These are phyloP conservation scores for Cryptococcus hybrid DNA, from an alignment of 1,284 basidiomycete genomes.

Conservation along the genomic window DNA sequence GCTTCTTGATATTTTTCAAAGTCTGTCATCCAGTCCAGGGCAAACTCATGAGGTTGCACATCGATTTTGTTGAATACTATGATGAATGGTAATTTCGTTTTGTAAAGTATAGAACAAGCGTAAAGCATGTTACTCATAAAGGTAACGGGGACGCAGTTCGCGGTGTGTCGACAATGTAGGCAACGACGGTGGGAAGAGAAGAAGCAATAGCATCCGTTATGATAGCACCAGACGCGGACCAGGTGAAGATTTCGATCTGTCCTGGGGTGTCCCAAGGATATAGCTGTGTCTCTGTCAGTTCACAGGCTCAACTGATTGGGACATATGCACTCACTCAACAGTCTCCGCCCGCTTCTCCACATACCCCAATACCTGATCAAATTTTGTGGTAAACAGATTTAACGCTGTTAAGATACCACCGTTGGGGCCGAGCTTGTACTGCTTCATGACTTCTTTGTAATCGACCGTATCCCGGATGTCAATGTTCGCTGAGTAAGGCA, in stretches of 20 bases:
- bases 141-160: conserved; percentile 91
- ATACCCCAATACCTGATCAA: conserved; percentile 92
- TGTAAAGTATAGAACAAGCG: conserved; percentile 98
- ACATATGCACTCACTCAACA: conserved; percentile 67
- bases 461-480: conserved; percentile 98
- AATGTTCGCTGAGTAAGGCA: conserved; percentile 94
- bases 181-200: conserved; percentile 88
- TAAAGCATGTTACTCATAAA: conserved; percentile 99
- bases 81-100: conserved; percentile 95
- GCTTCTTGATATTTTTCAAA: conserved; percentile 71
- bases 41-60: conserved; percentile 80
- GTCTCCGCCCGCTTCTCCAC: conserved; percentile 86
- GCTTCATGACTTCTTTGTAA: conserved; percentile 99
- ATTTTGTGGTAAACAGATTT: conserved; percentile 98
- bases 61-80: conserved; percentile 99
- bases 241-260: conserved; percentile 99
- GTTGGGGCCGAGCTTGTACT: conserved; percentile 99
- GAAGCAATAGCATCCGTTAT: conserved; percentile 98
- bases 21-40: conserved; percentile 97
- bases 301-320: not conserved
- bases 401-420: conserved; percentile 96
- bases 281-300: too few relatives aligned
- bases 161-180: conserved; percentile 97
- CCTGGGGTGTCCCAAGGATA: conserved; percentile 77
- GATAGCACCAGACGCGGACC: conserved; percentile 98